phyloP scores from a whole-genome alignment of 1,284 basidiomycete genomes.

The Ceratobasidium sp. region DNA sequence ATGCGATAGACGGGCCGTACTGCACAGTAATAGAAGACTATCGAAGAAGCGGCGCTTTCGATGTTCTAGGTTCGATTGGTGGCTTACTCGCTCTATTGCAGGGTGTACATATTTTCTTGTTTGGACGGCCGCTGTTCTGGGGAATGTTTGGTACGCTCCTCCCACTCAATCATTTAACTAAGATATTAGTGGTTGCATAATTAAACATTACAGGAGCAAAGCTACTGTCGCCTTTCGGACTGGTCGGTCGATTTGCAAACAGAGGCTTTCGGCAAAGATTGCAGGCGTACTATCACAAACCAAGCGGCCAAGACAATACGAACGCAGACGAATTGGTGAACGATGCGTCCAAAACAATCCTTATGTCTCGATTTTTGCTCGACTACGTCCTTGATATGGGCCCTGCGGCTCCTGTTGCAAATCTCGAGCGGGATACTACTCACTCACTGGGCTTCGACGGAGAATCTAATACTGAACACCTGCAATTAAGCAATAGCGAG shows the following conservation, averaged over 20 bases:
- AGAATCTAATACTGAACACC: too few species aligned
- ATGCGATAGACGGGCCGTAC: neutral
- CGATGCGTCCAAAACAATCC: neutral
- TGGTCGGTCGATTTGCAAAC: neutral
- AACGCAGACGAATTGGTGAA: neutral
- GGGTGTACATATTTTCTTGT: constrained; percentile 15
- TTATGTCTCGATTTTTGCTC: constrained; percentile 15
- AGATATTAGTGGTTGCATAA: neutral
- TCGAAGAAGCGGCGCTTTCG: neutral
- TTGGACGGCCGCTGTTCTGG: constrained; percentile 23
- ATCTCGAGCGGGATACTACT: neutral
- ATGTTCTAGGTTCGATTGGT: neutral
- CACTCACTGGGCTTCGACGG: too few species aligned
- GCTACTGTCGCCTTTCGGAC: constrained; percentile 10
- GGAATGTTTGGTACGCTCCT: constrained; percentile 13
- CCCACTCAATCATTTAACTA: neutral
- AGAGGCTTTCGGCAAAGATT: neutral
- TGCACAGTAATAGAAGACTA: neutral
- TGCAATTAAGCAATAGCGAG: too few species aligned
- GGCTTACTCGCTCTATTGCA: constrained; percentile 20
- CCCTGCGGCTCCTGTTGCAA: neutral
- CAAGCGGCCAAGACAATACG: neutral
- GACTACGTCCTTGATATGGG: constrained; percentile 27
- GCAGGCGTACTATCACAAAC: neutral
- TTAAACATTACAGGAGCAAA: neutral